Conservation (phyloP, 2,329 filamentous ascomycete species). For the Tetracladium maxilliforme region DNA sequence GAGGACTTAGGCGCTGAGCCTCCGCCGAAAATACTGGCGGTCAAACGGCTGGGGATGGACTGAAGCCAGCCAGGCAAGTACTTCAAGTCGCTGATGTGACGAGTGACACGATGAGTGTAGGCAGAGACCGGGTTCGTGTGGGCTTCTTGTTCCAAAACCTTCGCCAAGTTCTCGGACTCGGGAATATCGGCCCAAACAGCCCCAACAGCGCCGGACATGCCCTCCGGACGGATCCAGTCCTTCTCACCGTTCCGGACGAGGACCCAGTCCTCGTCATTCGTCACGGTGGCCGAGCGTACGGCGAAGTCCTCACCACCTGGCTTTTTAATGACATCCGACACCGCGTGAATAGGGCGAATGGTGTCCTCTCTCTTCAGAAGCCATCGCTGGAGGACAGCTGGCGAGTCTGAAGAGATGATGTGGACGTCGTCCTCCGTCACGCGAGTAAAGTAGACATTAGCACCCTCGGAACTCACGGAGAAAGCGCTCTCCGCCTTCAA, state of each 20-base stretch:
- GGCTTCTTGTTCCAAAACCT: slow-evolving; percentile 73
- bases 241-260: slow-evolving; percentile 70
- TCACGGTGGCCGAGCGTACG: slow-evolving; percentile 60
- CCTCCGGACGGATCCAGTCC: slow-evolving; percentile 72
- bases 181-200: slow-evolving; percentile 70
- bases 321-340: slow-evolving; percentile 72
- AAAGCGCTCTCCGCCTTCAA: slow-evolving; percentile 59
- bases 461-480: slow-evolving; percentile 60
- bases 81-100: slow-evolving; percentile 67
- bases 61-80: slow-evolving; percentile 62
- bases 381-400: slow-evolving; percentile 67
- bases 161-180: slow-evolving; percentile 58
- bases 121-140: slow-evolving; percentile 67
- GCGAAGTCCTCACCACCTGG: slow-evolving; percentile 50
- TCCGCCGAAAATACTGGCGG: slow-evolving; percentile 48
- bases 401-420: slow-evolving; percentile 62
- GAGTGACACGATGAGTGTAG: slow-evolving; percentile 76
- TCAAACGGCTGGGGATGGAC: slow-evolving; percentile 51
- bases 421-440: slow-evolving; percentile 60
- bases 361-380: slow-evolving; percentile 29
- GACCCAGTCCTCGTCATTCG: slow-evolving; percentile 59
- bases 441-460: slow-evolving; percentile 81
- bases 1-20: slow-evolving; percentile 26
- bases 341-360: slow-evolving; percentile 45
- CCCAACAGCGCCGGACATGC: slow-evolving; percentile 63